A percentile compares a stretch with the other conserved stretches of the same genome.
Evolutionary conservation across 495 filamentous ascomycete species (phyloP).

Genomic region (Cercophora newfieldiana): DNA sequence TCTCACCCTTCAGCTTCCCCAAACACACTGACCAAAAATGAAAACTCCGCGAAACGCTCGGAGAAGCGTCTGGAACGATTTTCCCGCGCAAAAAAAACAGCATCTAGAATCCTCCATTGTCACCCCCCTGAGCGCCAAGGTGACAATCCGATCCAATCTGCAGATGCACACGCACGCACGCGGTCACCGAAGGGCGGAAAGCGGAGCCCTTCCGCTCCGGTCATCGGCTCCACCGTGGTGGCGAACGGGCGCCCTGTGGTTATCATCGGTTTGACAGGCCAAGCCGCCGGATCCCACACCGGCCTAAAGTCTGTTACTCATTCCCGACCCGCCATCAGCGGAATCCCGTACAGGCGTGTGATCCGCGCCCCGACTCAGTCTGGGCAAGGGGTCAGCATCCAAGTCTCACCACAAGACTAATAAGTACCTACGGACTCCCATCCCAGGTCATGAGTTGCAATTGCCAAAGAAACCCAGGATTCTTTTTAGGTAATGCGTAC

Average conservation of each 20-base stretch:
- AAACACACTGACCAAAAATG: too few relatives aligned
- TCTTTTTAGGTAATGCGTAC: slow-evolving; percentile 22
- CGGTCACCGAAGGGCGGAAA: not conserved
- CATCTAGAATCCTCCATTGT: not conserved
- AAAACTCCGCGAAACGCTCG: too few relatives aligned
- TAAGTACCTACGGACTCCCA: not conserved
- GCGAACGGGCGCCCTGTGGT: not conserved
- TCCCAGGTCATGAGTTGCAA: not conserved
- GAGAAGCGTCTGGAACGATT: not conserved
- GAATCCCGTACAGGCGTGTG: not conserved
- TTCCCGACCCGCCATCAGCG: not conserved
- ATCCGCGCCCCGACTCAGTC: not conserved
- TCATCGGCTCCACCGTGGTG: not conserved
- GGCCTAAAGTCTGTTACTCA: not conserved
- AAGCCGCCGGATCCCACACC: not conserved
- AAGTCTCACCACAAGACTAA: not conserved
- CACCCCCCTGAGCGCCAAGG: not conserved
- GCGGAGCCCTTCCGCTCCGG: slow-evolving; percentile 11
- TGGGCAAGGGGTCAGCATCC: not conserved
- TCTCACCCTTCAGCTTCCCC: not conserved
- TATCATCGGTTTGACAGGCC: slow-evolving; percentile 18
- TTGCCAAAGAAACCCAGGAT: not conserved
- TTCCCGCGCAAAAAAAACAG: not conserved
- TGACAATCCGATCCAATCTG: not conserved
- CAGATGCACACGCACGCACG: not conserved